Conservation (phyloP, 2,329 filamentous ascomycete species). For the Monosporascus sp. region DNA sequence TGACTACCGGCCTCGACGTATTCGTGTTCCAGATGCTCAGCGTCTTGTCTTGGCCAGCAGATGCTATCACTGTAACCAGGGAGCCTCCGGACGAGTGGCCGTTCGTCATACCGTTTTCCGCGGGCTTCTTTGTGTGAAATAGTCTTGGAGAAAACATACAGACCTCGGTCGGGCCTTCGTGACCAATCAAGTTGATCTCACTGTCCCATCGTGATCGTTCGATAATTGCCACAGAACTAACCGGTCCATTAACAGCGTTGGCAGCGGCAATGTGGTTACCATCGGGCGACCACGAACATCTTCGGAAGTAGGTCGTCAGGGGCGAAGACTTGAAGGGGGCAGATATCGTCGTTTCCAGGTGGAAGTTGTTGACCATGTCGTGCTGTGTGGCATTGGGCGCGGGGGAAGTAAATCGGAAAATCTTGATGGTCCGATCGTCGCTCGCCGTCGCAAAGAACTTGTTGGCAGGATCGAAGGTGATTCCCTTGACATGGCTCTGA, state of each 20-base stretch:
- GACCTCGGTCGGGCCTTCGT: constrained; percentile 94
- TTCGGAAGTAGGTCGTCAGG: constrained; percentile 91
- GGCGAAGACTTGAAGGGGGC: constrained; percentile 86
- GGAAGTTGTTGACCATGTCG: constrained; percentile 95
- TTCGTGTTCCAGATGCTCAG: constrained; percentile 98
- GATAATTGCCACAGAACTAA: constrained; percentile 95
- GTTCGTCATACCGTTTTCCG: constrained; percentile 45
- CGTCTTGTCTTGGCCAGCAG: constrained; percentile 93
- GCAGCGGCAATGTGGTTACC: constrained; percentile 95
- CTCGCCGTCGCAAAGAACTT: constrained; percentile 99
- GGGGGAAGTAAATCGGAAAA: constrained; percentile 91
- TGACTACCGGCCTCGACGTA: constrained; percentile 83
- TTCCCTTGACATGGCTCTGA: constrained; percentile 96
- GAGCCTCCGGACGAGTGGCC: constrained; percentile 39
- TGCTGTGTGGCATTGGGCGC: constrained; percentile 87
- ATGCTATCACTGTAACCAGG: constrained; percentile 89
- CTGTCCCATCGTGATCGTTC: constrained; percentile 90
- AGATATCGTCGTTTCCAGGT: constrained; percentile 86
- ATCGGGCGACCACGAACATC: constrained; percentile 97
- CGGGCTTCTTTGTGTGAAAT: constrained; percentile 69
- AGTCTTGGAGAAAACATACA: constrained; percentile 93
- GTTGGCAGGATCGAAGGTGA: constrained; percentile 97
- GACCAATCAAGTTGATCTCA: constrained; percentile 94
- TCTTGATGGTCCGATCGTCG: constrained; percentile 93
- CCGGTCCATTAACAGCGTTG: constrained; percentile 94